These are phyloP conservation scores for Polysphondylium violaceum DNA, from an alignment of 78 protist species.

Conservation along the genomic window DNA sequence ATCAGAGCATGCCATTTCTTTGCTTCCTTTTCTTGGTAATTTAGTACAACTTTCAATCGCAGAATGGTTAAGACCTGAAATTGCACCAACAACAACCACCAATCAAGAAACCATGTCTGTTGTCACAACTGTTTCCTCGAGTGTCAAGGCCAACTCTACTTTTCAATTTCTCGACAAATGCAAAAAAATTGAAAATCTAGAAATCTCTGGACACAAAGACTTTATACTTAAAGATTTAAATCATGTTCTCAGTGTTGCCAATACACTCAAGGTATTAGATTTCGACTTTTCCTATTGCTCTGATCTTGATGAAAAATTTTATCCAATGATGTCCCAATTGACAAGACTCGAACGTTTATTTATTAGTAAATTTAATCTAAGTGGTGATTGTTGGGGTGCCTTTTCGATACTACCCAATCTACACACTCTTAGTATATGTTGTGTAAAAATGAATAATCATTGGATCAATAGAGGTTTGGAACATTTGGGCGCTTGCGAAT, in stretches of 20 bases:
- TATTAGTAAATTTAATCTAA: slow-evolving; percentile 33
- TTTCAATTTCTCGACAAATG: slow-evolving; percentile 21
- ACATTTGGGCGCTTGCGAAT: slow-evolving; percentile 13
- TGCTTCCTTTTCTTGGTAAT: slow-evolving; percentile 38
- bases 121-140: neutral
- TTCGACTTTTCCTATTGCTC: slow-evolving; percentile 29
- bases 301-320: slow-evolving; percentile 8
- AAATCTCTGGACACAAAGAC: neutral
- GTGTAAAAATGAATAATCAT: slow-evolving; percentile 21
- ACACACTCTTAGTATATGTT: slow-evolving; percentile 18
- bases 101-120: slow-evolving; percentile 37
- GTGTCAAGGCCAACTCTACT: neutral
- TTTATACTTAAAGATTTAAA: slow-evolving; percentile 2
- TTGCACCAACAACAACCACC: neutral
- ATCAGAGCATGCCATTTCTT: neutral
- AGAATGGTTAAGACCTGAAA: slow-evolving; percentile 29
- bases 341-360: slow-evolving; percentile 20
- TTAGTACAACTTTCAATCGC: slow-evolving; percentile 19
- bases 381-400: slow-evolving; percentile 45
- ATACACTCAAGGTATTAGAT: slow-evolving; percentile 31
- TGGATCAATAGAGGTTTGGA: slow-evolving; percentile 48
- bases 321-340: slow-evolving; percentile 12
- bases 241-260: neutral
- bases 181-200: slow-evolving; percentile 11
- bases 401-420: slow-evolving; percentile 30